Base-by-base conservation (phyloP, 345 rosid genomes). In the Salix arbutifolia region DNA sequence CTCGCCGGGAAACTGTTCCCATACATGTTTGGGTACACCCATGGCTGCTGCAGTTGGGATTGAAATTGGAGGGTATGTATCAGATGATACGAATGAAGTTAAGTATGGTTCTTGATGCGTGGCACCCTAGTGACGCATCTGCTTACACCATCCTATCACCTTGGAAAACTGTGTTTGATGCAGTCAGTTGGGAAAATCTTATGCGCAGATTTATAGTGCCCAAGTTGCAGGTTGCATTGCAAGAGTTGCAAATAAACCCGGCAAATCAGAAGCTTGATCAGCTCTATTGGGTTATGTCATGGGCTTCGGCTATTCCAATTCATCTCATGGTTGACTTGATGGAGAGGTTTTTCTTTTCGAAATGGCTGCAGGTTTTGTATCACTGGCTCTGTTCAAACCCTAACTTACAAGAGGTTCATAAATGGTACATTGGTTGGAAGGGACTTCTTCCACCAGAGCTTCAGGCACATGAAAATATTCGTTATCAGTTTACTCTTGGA, bases 1-100 rank as follows among this genome's bases (percentile, higher is more conserved):
- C 98, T 42, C 90, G 87, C 44, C 80, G 84, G 40, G 97, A 96
- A 80, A 81, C 88, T 38, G 90, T 93, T 71, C 91, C 99, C 11
- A 93, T 96, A 65, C 99, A 96, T 83, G 84, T 87, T 64, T 95
- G 97, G 99, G 93, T 92, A 68, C 98, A 93, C 86, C 98, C 98
- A 56, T 93, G 98, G 99, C 79, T 93, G 79, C 97, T 91, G n/a
- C 78, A 78, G 83, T 81, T 93, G 84, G 99, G 97, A 76, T 87
- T 83, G 53, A 92, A 88, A 74, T 76, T 93, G 82, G 99, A 96
- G 80, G 86, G 86, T 73, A 71, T 90, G 86, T 91, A 92, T 61
- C 91, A 89, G 89, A 89, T 82, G 71, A 96, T 93, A 75, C 93
- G 90, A 6, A 81, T 85, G 86, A 96, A 96, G 87, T 65, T 96